Percentiles rank a stretch among this genome's conserved stretches.
These are phyloP conservation scores for Suillus subaureus DNA, from an alignment of 768 basidiomycete species.

Conservation along the genomic window DNA sequence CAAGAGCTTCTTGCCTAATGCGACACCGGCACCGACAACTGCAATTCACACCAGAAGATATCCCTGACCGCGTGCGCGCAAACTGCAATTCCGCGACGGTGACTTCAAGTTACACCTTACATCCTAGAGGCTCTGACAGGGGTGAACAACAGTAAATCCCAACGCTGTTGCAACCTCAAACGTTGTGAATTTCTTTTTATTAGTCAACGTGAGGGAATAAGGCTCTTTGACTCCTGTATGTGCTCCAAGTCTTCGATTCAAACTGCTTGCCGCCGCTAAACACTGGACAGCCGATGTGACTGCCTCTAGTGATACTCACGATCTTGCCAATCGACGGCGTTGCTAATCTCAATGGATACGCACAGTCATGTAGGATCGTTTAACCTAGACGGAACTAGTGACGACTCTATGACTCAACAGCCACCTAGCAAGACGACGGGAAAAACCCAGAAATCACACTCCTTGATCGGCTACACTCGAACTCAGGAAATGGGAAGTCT, in stretches of 20 bases:
- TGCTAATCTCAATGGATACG: background rate
- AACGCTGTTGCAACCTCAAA: conserved; percentile 21
- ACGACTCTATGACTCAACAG: background rate
- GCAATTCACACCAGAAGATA: background rate
- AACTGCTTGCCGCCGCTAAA: background rate
- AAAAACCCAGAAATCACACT: background rate
- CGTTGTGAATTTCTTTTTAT: conserved; percentile 8
- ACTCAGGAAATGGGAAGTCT: background rate
- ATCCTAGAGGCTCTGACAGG: conserved; percentile 3
- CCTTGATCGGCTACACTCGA: background rate
- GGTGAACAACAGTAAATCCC: conserved; percentile 28
- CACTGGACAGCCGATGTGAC: background rate
- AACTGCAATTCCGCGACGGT: background rate
- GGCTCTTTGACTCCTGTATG: conserved; percentile 9
- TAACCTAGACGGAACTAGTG: background rate
- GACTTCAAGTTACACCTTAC: background rate
- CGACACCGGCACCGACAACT: background rate
- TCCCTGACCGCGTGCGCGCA: background rate
- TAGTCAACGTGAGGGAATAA: background rate
- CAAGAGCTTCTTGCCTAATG: conserved; percentile 2
- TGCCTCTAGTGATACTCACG: background rate
- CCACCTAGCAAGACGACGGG: background rate
- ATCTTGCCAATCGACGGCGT: background rate
- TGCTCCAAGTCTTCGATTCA: background rate
- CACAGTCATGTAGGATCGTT: background rate